phyloP scores from a whole-genome alignment of 495 filamentous ascomycete genomes.

The Neurospora intermedia region DNA sequence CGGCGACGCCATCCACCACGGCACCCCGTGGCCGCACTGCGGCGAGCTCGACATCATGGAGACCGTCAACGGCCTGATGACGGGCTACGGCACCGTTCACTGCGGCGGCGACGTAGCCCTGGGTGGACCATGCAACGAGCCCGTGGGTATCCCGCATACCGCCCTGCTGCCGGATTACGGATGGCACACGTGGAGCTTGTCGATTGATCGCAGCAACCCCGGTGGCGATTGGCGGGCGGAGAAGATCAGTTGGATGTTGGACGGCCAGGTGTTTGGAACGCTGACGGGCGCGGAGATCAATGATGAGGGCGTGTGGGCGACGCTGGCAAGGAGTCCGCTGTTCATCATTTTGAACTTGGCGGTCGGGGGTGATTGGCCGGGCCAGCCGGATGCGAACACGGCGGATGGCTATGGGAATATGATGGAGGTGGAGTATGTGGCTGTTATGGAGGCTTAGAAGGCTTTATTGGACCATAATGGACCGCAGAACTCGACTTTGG shows the following conservation, averaged over 20 bases:
- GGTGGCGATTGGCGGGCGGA: conserved; percentile 29
- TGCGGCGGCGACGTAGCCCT: conserved; percentile 31
- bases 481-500: not conserved
- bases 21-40: conserved; percentile 37
- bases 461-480: not conserved
- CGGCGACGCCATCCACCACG: conserved; percentile 37
- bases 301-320: conserved; percentile 33
- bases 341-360: conserved; percentile 41
- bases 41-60: conserved; percentile 46
- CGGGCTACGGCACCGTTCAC: conserved; percentile 38
- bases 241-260: conserved; percentile 34
- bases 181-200: conserved; percentile 38
- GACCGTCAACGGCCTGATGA: conserved; percentile 35
- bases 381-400: conserved; percentile 22
- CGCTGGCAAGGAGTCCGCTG: conserved; percentile 35
- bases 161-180: conserved; percentile 24
- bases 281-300: conserved; percentile 30
- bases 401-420: conserved; percentile 34
- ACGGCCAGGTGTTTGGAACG: conserved; percentile 29
- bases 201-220: conserved; percentile 30
- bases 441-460: conserved; percentile 19
- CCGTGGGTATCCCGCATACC: conserved; percentile 21
- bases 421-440: conserved; percentile 41
- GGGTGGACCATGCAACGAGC: conserved; percentile 40
- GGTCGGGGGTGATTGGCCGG: conserved; percentile 37